Base-by-base conservation (phyloP, 495 filamentous ascomycete species). In the Neohortaea acidophila region DNA sequence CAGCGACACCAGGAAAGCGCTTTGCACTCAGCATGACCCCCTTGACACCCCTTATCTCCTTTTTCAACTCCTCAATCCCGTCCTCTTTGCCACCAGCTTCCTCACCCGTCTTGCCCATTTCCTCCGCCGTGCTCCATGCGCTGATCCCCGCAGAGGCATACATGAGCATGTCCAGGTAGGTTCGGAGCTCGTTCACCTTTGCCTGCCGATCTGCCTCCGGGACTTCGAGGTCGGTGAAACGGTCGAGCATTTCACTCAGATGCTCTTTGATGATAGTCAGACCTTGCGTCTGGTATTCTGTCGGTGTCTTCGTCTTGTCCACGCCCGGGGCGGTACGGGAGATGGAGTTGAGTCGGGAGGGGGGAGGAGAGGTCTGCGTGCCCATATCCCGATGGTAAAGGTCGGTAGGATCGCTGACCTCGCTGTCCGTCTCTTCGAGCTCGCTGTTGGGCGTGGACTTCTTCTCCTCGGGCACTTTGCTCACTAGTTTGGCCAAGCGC, bases 31-130 rank as follows among this genome's bases (percentile, higher is more conserved):
- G 51, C 56, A 97, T 62, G 32, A 86, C 78, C 13, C 89, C 87
- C 66, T 97, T 97, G n/a, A 96, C 74, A 45, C 83, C 72, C 35
- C 84, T 65, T 43, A 97, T 93, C 53, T 91, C 83, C 17, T 76
- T 69, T 59, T 79, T 86, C 12, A 91, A 70, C 52, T 66, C 72
- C 20, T 72, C 68, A 42, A 92, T 77, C 45, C 77, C 79, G 54
- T 94, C 87, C 25, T 85, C 61, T 60, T 70, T 64, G 21, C 56
- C 45, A 36, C 52, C 51, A 21, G 54, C 63, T 33, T 59, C 61
- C 37, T 64, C 55, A 42, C 55, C 38, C 21, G 53, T 51, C 24
- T 33, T 51, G 19, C 6, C 15, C 25, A 12, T 34, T 27, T 7
- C 45, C 35, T 31, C 36, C 14, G 20, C n/a, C 13, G 17, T 26